Conservation (phyloP, 768 basidiomycete species). For the Basidioascus undulatus region DNA sequence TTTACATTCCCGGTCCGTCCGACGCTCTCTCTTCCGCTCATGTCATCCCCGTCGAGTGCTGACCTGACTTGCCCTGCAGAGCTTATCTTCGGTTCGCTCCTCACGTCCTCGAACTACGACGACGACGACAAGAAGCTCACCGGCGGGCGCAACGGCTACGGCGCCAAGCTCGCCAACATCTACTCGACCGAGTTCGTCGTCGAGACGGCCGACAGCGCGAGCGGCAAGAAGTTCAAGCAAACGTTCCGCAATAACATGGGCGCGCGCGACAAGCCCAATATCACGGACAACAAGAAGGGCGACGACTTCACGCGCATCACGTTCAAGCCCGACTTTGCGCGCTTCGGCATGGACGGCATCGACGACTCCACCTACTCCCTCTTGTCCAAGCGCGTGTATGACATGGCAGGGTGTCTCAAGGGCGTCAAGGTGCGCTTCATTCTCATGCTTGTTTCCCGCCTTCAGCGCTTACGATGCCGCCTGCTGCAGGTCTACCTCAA, state of each 20-base stretch:
- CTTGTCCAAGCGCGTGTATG: slow-evolving; percentile 80
- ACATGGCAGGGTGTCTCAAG: slow-evolving; percentile 84
- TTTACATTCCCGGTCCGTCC: slow-evolving; percentile 89
- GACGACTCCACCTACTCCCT: slow-evolving; percentile 77
- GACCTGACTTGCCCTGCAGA: too few species aligned
- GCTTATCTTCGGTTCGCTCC: slow-evolving; percentile 83
- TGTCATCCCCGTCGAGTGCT: too few species aligned
- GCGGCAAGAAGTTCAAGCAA: slow-evolving; percentile 76
- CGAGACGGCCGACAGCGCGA: slow-evolving; percentile 78
- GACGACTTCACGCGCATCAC: slow-evolving; percentile 85
- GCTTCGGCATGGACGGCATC: slow-evolving; percentile 77
- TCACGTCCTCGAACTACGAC: slow-evolving; percentile 91
- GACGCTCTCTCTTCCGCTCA: too few species aligned
- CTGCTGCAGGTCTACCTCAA: slow-evolving; percentile 87
- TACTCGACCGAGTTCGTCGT: slow-evolving; percentile 90
- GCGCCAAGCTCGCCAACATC: slow-evolving; percentile 93
- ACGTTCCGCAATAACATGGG: slow-evolving; percentile 86
- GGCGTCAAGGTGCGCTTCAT: too few species aligned
- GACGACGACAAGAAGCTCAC: slow-evolving; percentile 97
- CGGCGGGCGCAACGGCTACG: slow-evolving; percentile 94
- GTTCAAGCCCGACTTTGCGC: slow-evolving; percentile 71
- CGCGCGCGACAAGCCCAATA: slow-evolving; percentile 65
- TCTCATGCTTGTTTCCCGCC: too few species aligned
- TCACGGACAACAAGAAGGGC: slow-evolving; percentile 62
- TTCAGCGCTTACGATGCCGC: too few species aligned